Conservation (phyloP, 345 rosid genomes). For the Draba incana region DNA sequence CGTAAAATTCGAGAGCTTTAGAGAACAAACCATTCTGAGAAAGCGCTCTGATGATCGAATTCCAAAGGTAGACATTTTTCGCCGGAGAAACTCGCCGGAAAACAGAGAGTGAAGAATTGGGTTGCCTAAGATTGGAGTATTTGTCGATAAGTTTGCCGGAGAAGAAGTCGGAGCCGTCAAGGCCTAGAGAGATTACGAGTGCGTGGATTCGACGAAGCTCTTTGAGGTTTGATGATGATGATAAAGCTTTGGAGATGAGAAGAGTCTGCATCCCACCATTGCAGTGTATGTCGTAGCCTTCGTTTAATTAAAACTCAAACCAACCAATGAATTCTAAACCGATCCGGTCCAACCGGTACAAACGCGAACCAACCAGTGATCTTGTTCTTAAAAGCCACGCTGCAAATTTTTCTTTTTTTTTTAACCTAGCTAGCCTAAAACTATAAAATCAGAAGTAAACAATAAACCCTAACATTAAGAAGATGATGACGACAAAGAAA, state of each 20-base stretch:
- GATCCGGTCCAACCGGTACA: too few species aligned
- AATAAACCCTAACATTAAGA: not conserved
- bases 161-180: conserved; percentile 55
- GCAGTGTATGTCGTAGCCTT: too few species aligned
- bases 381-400: too few species aligned
- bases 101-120: conserved; percentile 55
- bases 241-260: conserved; percentile 49
- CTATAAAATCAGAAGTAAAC: too few species aligned
- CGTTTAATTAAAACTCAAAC: too few species aligned
- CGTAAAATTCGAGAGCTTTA: conserved; percentile 53
- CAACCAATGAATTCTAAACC: too few species aligned
- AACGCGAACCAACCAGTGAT: too few species aligned
- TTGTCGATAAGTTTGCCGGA: conserved; percentile 66
- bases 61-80: conserved; percentile 60
- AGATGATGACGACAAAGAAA: not conserved
- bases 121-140: conserved; percentile 53
- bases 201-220: conserved; percentile 57
- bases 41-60: conserved; percentile 63
- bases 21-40: conserved; percentile 51
- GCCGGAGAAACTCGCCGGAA: conserved; percentile 51
- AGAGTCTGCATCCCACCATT: conserved; percentile 39
- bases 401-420: too few species aligned
- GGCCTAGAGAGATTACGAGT: conserved; percentile 50
- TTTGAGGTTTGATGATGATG: conserved; percentile 39
- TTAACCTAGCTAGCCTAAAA: too few species aligned